Evolutionary conservation across 768 basidiomycete genomes (phyloP), one percentile per base, ranked within the genome.

Genomic region (Leccinum aurantiacum): DNA sequence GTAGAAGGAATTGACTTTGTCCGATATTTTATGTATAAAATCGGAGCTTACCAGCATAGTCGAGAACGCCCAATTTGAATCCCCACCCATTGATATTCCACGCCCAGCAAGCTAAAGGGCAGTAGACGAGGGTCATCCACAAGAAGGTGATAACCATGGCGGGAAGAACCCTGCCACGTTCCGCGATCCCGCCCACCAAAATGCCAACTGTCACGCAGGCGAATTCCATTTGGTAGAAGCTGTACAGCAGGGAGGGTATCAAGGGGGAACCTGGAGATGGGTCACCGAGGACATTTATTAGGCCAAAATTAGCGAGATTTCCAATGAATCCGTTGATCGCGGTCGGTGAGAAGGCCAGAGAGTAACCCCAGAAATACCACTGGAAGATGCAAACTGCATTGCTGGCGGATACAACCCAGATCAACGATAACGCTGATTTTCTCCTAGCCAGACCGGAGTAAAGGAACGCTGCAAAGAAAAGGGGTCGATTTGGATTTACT

Each of bases 61-160:
- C 93, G 51, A 92, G 78, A 27, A 90, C 89, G 15, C 94, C 94
- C 82, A 86, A 90, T 65, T 83, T 85, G 73, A 86, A 89, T 7
- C 82, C 88, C 94, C 94, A 97, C 2, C 94, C 93, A 60, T 89
- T 85, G 0, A 76, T 64, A 54, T 84, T 84, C 93, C 93, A 95
- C 2, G 83, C 82, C 91, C 93, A 95, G 71, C 82, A 89, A 33
- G 92, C 93, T 60, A 95, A 80, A 9, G 91, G 92, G 67, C 90
- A 92, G 72, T 95, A 94, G 17, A 95, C 92, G 54, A 95, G 63
- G 6, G 93, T 95, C 69, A 87, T 78, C 94, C 93, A 97, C 56
- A 86, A 62, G 75, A 95, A 95, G 4, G 84, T 82, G 69, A 95
- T 85, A 22, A 92, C 77, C 81, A 94, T 86, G 10, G 88, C 84